Base-by-base conservation (phyloP, 1,139 yeast species). In the Scheffersomyces insectosa region DNA sequence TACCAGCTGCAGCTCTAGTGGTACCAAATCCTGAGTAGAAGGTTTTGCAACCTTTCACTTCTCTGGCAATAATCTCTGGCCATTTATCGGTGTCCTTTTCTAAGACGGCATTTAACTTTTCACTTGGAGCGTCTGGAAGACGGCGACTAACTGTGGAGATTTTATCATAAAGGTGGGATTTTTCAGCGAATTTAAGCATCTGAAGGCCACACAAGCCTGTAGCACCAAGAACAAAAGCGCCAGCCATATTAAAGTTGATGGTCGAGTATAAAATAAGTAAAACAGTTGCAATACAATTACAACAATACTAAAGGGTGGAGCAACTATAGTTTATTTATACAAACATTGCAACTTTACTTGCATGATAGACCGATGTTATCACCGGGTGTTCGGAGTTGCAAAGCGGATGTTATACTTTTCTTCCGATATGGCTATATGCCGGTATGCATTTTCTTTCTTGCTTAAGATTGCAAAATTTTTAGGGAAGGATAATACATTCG, bases 21-120 rank as follows among this genome's bases (percentile, higher is more conserved):
- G 95, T 85, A n/a, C 90, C 95, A 53, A 88, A 76, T 0, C 83
- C 80, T 1, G 88, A 78, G 49, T 83, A 77, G 45, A 80, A 71
- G 1, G 71, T 60, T 25, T 60, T 60, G 47, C 57, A 58, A 49
- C 34, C 48, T 34, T 45, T 44, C 14, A 48, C 42, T 16, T 51
- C 50, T 4, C 42, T 51, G 33, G 38, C 49, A 36, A 69, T 60
- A 8, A 57, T 42, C 5, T 49, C 60, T 1, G 61, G 60, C 85
- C 86, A 82, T 37, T 68, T 63, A 1, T 47, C 46, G 10, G 68
- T 49, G 42, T 79, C 76, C 8, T 58, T 46, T 39, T 75, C 77
- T 30, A 72, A 57, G 2, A 72, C 46, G 5, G 68, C 44, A 13
- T 56, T 54, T 31, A 70, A 48, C 44, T 66, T 68, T 2, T 50